Evolutionary conservation across 768 basidiomycete species (phyloP).

Genomic region (Calocybe cyanea): DNA sequence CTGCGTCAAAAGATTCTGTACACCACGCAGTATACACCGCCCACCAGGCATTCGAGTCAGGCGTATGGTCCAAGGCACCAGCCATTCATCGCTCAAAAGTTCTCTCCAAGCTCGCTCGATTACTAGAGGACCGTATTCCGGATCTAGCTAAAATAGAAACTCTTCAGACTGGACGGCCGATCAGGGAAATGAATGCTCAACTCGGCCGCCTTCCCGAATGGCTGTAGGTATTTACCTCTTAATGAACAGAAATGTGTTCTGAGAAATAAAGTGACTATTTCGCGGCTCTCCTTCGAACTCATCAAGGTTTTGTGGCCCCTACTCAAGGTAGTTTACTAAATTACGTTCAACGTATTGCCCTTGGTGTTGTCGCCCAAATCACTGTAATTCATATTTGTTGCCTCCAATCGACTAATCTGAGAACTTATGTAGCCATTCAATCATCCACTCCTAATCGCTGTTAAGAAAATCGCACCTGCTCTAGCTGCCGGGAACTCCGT

Average conservation of each 20-base stretch:
- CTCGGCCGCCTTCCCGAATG: constrained; percentile 78
- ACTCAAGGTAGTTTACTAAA: constrained; percentile 79
- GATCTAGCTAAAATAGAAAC: constrained; percentile 65
- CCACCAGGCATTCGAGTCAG: constrained; percentile 57
- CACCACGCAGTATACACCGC: constrained; percentile 48
- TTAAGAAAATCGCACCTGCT: constrained; percentile 87
- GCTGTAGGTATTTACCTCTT: constrained; percentile 50
- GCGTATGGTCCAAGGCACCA: constrained; percentile 68
- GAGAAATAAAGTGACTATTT: constrained; percentile 61
- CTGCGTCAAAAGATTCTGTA: constrained; percentile 51
- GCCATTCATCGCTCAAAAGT: constrained; percentile 58
- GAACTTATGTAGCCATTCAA: constrained; percentile 65
- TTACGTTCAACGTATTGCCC: constrained; percentile 72
- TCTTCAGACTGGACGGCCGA: constrained; percentile 75
- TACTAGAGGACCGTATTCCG: constrained; percentile 53
- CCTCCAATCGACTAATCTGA: not conserved
- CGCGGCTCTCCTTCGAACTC: constrained; percentile 68
- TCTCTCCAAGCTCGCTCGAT: constrained; percentile 59
- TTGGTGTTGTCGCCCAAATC: constrained; percentile 88
- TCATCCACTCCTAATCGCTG: constrained; percentile 82
- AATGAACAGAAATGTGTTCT: constrained; percentile 3
- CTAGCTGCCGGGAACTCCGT: constrained; percentile 83
- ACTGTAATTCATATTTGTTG: constrained; percentile 49
- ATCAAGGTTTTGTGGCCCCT: constrained; percentile 66
- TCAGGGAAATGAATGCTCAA: constrained; percentile 81